These are phyloP conservation scores for Kazachstania sp. DNA, from an alignment of 1,139 yeast genomes.

Conservation along the genomic window DNA sequence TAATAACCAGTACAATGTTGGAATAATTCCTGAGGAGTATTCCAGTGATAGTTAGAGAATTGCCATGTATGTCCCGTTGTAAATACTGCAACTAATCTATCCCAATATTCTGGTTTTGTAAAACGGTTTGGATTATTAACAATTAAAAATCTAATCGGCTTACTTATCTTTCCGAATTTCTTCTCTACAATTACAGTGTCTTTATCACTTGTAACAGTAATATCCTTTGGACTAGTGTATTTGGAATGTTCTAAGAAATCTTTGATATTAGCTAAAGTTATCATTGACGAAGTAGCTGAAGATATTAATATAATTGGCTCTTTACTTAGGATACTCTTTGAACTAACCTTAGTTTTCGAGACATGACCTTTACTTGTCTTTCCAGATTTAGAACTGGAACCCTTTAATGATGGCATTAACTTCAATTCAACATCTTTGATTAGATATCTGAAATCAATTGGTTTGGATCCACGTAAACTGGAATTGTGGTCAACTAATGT, in stretches of 20 bases:
- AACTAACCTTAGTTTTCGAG: slow-evolving; percentile 8
- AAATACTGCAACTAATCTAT: slow-evolving; percentile 86
- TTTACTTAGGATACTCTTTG: slow-evolving; percentile 31
- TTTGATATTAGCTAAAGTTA: slow-evolving; percentile 75
- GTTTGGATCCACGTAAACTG: slow-evolving; percentile 68
- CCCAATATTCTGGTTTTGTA: slow-evolving; percentile 95
- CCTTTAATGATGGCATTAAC: slow-evolving; percentile 49
- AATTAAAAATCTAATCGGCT: slow-evolving; percentile 36
- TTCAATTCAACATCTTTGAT: slow-evolving; percentile 62
- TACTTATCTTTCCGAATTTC: slow-evolving; percentile 27
- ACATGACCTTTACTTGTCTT: slow-evolving; percentile 11
- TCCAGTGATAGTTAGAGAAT: slow-evolving; percentile 76
- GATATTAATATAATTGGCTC: slow-evolving; percentile 91
- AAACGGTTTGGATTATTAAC: slow-evolving; percentile 85
- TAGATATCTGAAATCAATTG: slow-evolving; percentile 63
- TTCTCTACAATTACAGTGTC: slow-evolving; percentile 28
- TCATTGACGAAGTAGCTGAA: slow-evolving; percentile 86
- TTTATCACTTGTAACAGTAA: slow-evolving; percentile 17
- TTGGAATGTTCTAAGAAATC: slow-evolving; percentile 71
- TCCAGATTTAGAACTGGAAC: slow-evolving; percentile 16
- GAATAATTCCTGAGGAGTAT: slow-evolving; percentile 70
- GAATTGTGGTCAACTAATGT: slow-evolving; percentile 70
- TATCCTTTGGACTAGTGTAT: slow-evolving; percentile 50
- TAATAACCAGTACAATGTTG: slow-evolving; percentile 80
- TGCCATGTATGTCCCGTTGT: slow-evolving; percentile 99